These are phyloP conservation scores for Iodosphaeria phyllophila DNA, from an alignment of 2,329 filamentous ascomycete species.

Conservation along the genomic window DNA sequence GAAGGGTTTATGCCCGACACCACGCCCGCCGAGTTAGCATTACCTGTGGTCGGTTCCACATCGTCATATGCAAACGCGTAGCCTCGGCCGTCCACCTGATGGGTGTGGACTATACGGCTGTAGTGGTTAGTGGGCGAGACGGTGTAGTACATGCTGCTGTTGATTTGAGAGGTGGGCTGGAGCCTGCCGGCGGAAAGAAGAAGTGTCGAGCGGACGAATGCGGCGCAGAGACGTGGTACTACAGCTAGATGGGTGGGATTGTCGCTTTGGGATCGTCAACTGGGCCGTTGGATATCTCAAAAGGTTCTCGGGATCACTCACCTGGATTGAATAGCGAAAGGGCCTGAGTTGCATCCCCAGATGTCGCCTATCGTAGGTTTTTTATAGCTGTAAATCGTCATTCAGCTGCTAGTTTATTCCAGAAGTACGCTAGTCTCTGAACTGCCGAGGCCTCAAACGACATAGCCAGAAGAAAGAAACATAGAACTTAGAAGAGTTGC, in stretches of 20 bases:
- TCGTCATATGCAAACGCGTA: conserved; percentile 55
- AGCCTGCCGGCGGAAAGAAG: conserved; percentile 24
- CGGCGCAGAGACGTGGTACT: conserved; percentile 29
- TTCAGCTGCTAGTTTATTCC: background rate
- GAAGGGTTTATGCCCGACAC: conserved; percentile 27
- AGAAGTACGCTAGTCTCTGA: too few relatives aligned
- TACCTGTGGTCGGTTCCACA: conserved; percentile 39
- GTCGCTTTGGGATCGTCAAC: too few relatives aligned
- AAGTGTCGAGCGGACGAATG: conserved; percentile 27
- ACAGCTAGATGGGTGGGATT: conserved; percentile 21
- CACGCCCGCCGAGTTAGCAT: conserved; percentile 33
- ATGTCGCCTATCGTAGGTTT: conserved; percentile 26
- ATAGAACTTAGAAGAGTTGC: too few relatives aligned
- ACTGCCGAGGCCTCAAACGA: too few relatives aligned
- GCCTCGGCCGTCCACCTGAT: conserved; percentile 38
- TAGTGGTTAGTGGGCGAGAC: conserved; percentile 33
- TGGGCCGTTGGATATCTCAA: too few relatives aligned
- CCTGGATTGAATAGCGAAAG: conserved; percentile 19
- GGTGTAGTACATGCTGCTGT: conserved; percentile 23
- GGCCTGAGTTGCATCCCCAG: conserved; percentile 30
- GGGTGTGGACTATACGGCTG: conserved; percentile 37
- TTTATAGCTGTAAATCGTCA: conserved; percentile 13
- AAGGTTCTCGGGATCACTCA: too few relatives aligned
- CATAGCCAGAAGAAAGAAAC: too few relatives aligned
- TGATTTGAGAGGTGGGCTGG: conserved; percentile 18